Base-by-base conservation (phyloP, 192 early-diverging fungal species). In the Spizellomyces sp. region DNA sequence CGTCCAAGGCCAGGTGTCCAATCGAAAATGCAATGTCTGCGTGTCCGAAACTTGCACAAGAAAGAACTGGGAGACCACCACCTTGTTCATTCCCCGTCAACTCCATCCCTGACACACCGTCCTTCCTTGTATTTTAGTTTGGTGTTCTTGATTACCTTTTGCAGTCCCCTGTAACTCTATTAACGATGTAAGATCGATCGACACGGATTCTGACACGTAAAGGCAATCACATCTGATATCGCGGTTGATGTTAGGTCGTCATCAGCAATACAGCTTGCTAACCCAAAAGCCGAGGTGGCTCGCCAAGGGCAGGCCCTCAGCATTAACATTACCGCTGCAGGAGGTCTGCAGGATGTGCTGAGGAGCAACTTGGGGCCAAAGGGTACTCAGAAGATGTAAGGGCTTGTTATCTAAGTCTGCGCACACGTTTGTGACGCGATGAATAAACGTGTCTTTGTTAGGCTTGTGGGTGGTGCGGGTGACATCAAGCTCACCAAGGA, bases 201-300 rank as follows among this genome's bases (percentile, higher is more conserved):
- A 36, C 27, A 36, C 27, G 27, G 27, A 2, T 2, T 0, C 27
- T 36, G 27, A 36, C 27, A 36, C 27, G 27, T 36, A 36, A 36
- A 2, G 27, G 27, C 27, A 36, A 36, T 36, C 27, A 36, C 27
- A 36, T 36, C 27, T 36, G 27, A 36, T 36, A 36, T 3, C 27
- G 27, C 27, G 27, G 27, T 36, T 36, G 1, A 12, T 54, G 14
- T 19, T 54, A 84, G 75, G 85, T 80, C 89, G 9, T 89, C 89
- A 42, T 90, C 95, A 48, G 98, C 98, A 47, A 83, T 99, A 45
- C 90, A 95, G 84, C 79, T 92, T 56, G 94, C 96, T 48, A 99
- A 99, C 82, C 98, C 98, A 54, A 99, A 99, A 70, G 92, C 98
- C 22, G 98, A 99, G 86, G 95, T 98, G 69, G 95, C 96, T 64